These are phyloP conservation scores for Suillus fuscotomentosus DNA, from an alignment of 768 basidiomycete genomes.

Conservation along the genomic window DNA sequence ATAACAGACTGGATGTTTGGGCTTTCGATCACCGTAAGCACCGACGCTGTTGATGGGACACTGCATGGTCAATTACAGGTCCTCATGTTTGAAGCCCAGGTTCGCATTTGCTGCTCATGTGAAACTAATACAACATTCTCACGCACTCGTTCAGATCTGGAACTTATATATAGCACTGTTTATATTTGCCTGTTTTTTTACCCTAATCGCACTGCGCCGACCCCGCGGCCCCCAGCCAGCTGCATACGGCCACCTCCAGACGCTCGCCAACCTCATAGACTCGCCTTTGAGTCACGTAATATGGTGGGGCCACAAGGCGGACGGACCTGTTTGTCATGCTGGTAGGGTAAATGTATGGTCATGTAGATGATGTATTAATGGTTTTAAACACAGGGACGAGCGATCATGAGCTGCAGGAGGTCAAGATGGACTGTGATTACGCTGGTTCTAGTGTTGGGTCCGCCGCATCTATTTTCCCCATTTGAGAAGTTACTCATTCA, in stretches of 20 bases:
- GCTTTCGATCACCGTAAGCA: slow-evolving; percentile 3
- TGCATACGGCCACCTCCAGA: slow-evolving; percentile 34
- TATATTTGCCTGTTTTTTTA: slow-evolving; percentile 18
- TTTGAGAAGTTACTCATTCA: neutral
- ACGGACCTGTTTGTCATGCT: slow-evolving; percentile 13
- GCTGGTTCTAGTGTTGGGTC: neutral
- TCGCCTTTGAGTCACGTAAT: slow-evolving; percentile 20
- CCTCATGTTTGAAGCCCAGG: slow-evolving; percentile 17
- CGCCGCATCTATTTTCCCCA: neutral
- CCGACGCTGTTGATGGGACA: neutral
- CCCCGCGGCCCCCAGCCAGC: slow-evolving; percentile 28
- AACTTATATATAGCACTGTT: slow-evolving; percentile 20
- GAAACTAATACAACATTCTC: neutral
- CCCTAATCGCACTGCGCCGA: slow-evolving; percentile 8
- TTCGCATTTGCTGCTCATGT: slow-evolving; percentile 1
- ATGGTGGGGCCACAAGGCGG: slow-evolving; percentile 29
- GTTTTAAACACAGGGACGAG: slow-evolving; percentile 21
- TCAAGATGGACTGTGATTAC: slow-evolving; percentile 22
- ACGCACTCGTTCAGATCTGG: slow-evolving; percentile 16
- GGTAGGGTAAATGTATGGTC: slow-evolving; percentile 12
- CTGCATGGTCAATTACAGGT: neutral
- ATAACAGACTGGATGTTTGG: no score
- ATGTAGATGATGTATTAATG: neutral
- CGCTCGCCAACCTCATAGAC: slow-evolving; percentile 13
- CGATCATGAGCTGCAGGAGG: slow-evolving; percentile 17